Evolutionary conservation across 78 protist species (phyloP).

Genomic region (Pigoraptor vietnamica): DNA sequence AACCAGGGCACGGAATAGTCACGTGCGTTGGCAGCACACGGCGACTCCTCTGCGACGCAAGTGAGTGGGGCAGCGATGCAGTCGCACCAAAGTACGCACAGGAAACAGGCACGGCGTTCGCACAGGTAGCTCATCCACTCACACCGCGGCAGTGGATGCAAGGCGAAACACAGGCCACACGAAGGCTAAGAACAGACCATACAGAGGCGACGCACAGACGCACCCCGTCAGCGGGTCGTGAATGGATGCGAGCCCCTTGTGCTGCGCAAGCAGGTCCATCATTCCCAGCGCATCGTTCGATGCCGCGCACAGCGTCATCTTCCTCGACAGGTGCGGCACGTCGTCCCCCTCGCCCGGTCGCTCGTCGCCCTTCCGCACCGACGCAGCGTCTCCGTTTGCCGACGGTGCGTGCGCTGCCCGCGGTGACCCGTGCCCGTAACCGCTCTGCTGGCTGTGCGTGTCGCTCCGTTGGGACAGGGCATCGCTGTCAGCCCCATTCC

Average conservation of each 20-base stretch:
- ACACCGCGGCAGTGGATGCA: no score
- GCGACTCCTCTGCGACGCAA: no score
- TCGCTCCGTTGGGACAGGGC: not conserved
- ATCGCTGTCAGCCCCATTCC: not conserved
- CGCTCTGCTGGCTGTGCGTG: not conserved
- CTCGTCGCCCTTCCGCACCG: not conserved
- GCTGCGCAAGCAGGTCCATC: not conserved
- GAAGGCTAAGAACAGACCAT: no score
- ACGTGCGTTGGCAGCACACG: no score
- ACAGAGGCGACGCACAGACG: no score
- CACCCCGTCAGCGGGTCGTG: not conserved
- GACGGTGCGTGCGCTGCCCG: not conserved
- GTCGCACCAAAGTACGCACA: no score
- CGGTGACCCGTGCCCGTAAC: not conserved
- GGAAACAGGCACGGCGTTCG: no score
- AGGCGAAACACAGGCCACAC: no score
- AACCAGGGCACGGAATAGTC: no score
- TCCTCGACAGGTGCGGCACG: not conserved
- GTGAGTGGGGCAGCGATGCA: no score
- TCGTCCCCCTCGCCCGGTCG: not conserved
- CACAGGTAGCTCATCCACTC: no score
- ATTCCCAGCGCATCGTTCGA: not conserved
- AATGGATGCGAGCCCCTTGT: not conserved
- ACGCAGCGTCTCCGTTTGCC: no score
- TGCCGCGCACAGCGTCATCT: not conserved